Evolutionary conservation across 2,329 filamentous ascomycete genomes (phyloP), one percentile per base, ranked within the genome.

Genomic region (Rhynchosporium secalis): DNA sequence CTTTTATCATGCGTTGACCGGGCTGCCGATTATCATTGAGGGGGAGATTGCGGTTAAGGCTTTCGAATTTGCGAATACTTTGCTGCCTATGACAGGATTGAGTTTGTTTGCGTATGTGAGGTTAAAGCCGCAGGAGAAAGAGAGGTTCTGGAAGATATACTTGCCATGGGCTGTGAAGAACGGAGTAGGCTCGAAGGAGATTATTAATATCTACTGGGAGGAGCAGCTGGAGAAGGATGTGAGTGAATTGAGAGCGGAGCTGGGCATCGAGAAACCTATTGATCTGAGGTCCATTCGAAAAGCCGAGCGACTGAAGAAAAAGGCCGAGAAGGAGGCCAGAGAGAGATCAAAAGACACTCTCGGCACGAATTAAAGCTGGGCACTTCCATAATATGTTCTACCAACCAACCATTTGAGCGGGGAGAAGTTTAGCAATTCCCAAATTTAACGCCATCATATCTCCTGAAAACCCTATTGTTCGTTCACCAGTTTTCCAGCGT

Each of bases 171-270:
- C 95, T 41, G 76, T 97, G 49, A 80, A 85, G 59, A 98, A 96
- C 75, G 95, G 95, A 13, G 75, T 92, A 67, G 78, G 83, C 60
- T 83, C 86, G 54, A 86, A 89, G 71, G 91, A 96, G 72, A 80
- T 98, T 40, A 93, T 99, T 68, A 97, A 97, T 75, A 88, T 99
- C 1, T 99, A 96, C 74, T 99, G 95, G 95, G 95, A 99, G 77
- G 92, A 98, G 79, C 85, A 94, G 78, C 77, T 99, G 68, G 88
- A 93, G 78, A 90, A 86, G 62, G 88, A 96, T 75, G 91, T 96
- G 31, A 82, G 86, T 57, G 90, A 88, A 67, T 73, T 99, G 74
- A 83, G 95, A 67, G 75, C 72, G 4, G 83, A 92, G 73, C 74
- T 99, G 70, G 88, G 91, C 2, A 92, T 99, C 60, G 92, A 98